Evolutionary conservation across 139 green algal species (phyloP), one percentile per base, ranked within the genome.

Genomic region (Tetradesmus lagerheimii): DNA sequence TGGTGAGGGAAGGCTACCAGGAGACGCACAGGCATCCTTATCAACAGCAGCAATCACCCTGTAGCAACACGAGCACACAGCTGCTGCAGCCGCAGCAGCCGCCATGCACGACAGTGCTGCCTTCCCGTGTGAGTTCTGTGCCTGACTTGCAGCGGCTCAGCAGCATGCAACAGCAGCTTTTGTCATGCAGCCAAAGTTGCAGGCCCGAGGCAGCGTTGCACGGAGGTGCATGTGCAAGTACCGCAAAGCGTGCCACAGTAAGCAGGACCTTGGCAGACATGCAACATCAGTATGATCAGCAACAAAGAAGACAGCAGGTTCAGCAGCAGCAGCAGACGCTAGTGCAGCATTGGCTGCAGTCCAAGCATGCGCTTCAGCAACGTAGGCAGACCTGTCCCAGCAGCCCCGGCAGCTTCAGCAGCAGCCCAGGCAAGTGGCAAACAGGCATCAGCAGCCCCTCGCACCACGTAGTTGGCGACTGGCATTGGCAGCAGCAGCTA

Each of bases 221-320:
- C 25, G 16, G 12, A 31, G 57, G 20, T n/a, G 3, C 20, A 23
- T 6, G 23, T 4, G 57, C 57, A 8, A 31, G 23, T 31, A n/a
- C 2, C 16, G 25, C 57, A 9, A 20, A 8, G 9, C 57, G 57
- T 9, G 79, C 79, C 25, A 57, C 37, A n/a, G 18, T 83, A 2
- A 83, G 77, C 37, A 83, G 31, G 34, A 57, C 77, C 20, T 12
- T 85, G 41, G 15, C 80, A 86, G 45, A 5, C 64, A 78, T 78
- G 47, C 47, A 74, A 9, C 80, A 71, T 15, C 80, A 86, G 23
- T 18, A 71, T 18, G 57, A 71, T 31, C 47, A 74, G 18, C 29
- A 71, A 20, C 80, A 86, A 31, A 47, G 47, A 45, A 45, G 64
- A n/a, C 80, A 66, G 39, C 80, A 74, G 47, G 16, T 39, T 9